phyloP scores from a whole-genome alignment of 1,284 basidiomycete species.

The Ceratorhiza oryzae-sativae region DNA sequence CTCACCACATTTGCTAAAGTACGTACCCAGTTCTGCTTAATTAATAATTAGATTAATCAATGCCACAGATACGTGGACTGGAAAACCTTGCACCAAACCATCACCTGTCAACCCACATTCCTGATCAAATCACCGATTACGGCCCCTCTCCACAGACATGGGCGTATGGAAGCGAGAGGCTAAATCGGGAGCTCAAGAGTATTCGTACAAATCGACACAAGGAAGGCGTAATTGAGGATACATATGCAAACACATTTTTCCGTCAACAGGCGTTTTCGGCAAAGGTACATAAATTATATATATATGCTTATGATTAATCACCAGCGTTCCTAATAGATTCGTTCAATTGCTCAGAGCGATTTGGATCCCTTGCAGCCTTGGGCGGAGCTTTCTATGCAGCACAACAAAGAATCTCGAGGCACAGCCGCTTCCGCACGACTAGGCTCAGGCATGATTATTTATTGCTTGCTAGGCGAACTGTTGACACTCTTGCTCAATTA shows the following conservation, averaged over 20 bases:
- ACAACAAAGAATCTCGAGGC: not conserved
- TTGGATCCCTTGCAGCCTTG: not conserved
- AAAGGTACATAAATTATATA: not conserved
- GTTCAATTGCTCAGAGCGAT: constrained; percentile 1
- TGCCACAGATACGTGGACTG: constrained; percentile 11
- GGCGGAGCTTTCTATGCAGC: constrained; percentile 5
- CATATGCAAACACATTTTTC: constrained; percentile 13
- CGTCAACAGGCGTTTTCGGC: constrained; percentile 5
- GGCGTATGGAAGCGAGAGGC: constrained; percentile 28
- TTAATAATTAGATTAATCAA: not conserved
- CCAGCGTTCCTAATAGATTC: not conserved
- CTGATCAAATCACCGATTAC: constrained; percentile 14
- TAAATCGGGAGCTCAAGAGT: constrained; percentile 16
- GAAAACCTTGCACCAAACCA: constrained; percentile 29
- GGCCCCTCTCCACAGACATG: constrained; percentile 17
- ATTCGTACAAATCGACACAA: constrained; percentile 12
- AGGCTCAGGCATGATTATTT: not conserved
- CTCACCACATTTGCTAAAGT: constrained; percentile 10
- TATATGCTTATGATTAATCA: not conserved
- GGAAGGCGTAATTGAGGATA: constrained; percentile 16
- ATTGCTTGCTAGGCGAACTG: not conserved
- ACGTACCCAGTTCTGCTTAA: not conserved
- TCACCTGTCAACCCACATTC: constrained; percentile 11
- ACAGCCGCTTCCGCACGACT: constrained; percentile 5
- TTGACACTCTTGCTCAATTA: not conserved